Evolutionary conservation across 1,284 basidiomycete genomes (phyloP), one percentile per base, ranked within the genome.

Genomic region (Cronartium ribicola): DNA sequence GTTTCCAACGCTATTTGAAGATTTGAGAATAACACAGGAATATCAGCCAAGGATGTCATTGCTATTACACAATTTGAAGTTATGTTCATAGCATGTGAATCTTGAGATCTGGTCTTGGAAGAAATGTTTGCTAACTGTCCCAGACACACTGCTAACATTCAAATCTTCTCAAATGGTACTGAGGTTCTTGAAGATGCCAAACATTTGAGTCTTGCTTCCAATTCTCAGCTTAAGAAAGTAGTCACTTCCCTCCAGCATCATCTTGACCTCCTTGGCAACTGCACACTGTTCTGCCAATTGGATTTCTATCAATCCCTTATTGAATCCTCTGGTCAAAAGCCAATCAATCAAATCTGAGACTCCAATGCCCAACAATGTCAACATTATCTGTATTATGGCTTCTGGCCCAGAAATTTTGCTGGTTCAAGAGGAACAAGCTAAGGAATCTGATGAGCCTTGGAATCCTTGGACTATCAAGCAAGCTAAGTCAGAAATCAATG

Each of bases 381-480:
- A 55, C n/a, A 55, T 55, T 20, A 17, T 55, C 11, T 17, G n/a
- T 55, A 55, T 22, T 22, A 55, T 22, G n/a, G 29, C 51, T 11
- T 20, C 51, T 10, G 51, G 51, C 29, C 51, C n/a, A 20, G 51
- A 55, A 55, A 22, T 55, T 20, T 55, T 55, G 29, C 51, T 22
- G 29, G 51, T 3, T 17, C 14, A 55, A 55, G 51, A n/a, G 10
- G 7, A 13, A 22, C n/a, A 6, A 22, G 51, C 51, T 55, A 22
- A 55, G n/a, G 51, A 55, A 20, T 17, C 51, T 55, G 51, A 55
- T 55, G 14, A 55, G 51, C 51, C 51, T 55, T 10, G 17, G n/a
- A 17, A 55, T 20, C 51, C 51, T 5, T 20, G n/a, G n/a, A 55
- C 51, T 20, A 55, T 55, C 29, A 20, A 17, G 29, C 51, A 55